phyloP scores from a whole-genome alignment of 768 basidiomycete genomes.

The Boletus pseudopeckii region DNA sequence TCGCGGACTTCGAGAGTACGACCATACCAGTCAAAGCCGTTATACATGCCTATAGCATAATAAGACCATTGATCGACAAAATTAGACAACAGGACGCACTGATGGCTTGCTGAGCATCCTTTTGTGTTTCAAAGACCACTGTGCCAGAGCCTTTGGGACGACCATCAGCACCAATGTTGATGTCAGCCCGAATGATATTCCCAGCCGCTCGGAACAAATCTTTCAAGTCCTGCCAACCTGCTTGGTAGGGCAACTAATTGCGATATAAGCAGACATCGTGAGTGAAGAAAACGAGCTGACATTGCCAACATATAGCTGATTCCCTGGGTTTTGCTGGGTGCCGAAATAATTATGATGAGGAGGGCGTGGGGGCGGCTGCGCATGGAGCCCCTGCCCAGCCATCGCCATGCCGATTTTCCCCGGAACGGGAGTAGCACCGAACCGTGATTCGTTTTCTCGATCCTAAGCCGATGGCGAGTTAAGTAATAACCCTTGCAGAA shows the following conservation, averaged over 20 bases:
- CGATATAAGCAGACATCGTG: constrained; percentile 2
- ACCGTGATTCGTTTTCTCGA: constrained; percentile 93
- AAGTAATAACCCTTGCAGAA: background rate
- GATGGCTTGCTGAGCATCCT: constrained; percentile 90
- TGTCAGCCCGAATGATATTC: constrained; percentile 92
- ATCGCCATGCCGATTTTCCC: constrained; percentile 96
- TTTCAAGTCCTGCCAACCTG: constrained; percentile 99
- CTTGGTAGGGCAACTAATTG: constrained; percentile 84
- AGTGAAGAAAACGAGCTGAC: constrained; percentile 40
- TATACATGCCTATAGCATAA: constrained; percentile 74
- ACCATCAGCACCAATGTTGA: constrained; percentile 90
- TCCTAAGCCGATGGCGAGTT: constrained; percentile 52
- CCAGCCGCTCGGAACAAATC: constrained; percentile 96
- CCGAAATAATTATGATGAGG: constrained; percentile 74
- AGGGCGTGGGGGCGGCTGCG: constrained; percentile 79
- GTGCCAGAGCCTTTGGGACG: constrained; percentile 97
- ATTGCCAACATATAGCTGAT: constrained; percentile 91
- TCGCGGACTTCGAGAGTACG: constrained; percentile 94
- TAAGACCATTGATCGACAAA: background rate
- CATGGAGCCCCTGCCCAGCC: constrained; percentile 84
- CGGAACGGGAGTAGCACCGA: constrained; percentile 92
- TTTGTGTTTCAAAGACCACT: constrained; percentile 88
- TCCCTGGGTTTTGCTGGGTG: constrained; percentile 62
- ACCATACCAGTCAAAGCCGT: constrained; percentile 97
- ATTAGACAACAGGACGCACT: constrained; percentile 47